A percentile compares a stretch with the other conserved stretches of the same genome.
phyloP scores from a whole-genome alignment of 331 rosid species.

The Saraca asoca region DNA sequence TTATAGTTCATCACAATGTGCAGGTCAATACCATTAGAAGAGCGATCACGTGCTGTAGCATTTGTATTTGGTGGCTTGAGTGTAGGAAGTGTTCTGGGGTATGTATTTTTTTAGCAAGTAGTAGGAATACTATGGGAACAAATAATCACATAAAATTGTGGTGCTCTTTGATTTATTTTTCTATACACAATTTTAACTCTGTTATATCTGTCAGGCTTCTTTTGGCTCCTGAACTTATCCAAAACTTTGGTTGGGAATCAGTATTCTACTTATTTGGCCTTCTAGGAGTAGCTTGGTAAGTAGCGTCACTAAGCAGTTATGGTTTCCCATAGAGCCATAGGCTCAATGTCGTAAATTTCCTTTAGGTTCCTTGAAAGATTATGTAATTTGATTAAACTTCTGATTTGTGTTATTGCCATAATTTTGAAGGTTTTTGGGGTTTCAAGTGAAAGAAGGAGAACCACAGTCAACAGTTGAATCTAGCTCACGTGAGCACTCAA shows the following conservation, averaged over 20 bases:
- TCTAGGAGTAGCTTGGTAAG: slow-evolving; percentile 87
- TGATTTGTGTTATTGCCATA: slow-evolving; percentile 21
- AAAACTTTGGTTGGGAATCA: slow-evolving; percentile 88
- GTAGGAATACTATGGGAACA: not conserved
- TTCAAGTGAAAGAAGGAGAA: slow-evolving; percentile 63
- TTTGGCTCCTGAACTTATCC: slow-evolving; percentile 88
- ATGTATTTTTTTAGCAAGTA: slow-evolving; percentile 34
- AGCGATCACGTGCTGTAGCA: slow-evolving; percentile 97
- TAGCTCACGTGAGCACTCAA: slow-evolving; percentile 51
- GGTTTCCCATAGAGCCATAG: slow-evolving; percentile 20
- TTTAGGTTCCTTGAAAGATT: not conserved
- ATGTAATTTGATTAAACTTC: not conserved
- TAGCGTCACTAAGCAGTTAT: slow-evolving; percentile 21
- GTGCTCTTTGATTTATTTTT: slow-evolving; percentile 5
- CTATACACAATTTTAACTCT: slow-evolving; percentile 38
- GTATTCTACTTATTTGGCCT: slow-evolving; percentile 83
- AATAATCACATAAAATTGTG: not conserved
- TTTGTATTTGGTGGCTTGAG: slow-evolving; percentile 98
- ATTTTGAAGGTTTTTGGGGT: slow-evolving; percentile 79
- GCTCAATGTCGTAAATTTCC: slow-evolving; percentile 24
- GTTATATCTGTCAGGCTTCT: slow-evolving; percentile 67
- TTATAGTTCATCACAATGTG: slow-evolving; percentile 35
- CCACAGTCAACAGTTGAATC: slow-evolving; percentile 49
- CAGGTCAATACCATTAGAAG: slow-evolving; percentile 91
- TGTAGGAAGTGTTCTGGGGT: slow-evolving; percentile 97